Percentiles rank a stretch among this genome's conserved stretches.
Evolutionary conservation across 768 basidiomycete species (phyloP).

Genomic region (Suillus clintonianus): DNA sequence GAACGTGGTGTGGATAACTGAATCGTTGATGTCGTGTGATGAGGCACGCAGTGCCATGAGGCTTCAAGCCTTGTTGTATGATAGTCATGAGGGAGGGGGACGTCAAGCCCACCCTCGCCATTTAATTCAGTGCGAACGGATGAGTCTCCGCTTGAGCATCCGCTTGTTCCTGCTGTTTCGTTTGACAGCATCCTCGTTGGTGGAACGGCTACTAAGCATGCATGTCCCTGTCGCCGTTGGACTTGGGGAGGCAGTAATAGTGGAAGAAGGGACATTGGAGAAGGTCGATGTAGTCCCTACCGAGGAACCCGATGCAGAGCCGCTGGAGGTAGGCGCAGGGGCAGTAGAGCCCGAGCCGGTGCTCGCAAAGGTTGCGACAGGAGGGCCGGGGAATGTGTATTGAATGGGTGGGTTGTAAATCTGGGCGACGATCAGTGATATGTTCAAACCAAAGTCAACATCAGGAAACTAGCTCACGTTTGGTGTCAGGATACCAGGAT

Average conservation of each 20-base stretch:
- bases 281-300: neutral
- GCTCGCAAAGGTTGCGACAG: constrained; percentile 44
- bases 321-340: neutral
- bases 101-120: neutral
- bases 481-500: constrained; percentile 67
- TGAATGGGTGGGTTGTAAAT: constrained; percentile 31
- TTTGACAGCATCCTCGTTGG: constrained; percentile 15
- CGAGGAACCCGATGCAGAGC: constrained; percentile 18
- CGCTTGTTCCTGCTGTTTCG: constrained; percentile 15
- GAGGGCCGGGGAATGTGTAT: constrained; percentile 59
- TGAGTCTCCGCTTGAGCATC: constrained; percentile 26
- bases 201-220: constrained; percentile 19
- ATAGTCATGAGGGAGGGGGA: neutral
- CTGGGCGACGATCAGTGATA: constrained; percentile 10
- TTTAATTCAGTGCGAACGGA: constrained; percentile 6
- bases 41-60: neutral
- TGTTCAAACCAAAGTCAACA: neutral
- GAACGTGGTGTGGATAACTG: neutral
- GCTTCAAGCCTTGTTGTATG: neutral
- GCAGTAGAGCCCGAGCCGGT: constrained; percentile 14
- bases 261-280: neutral
- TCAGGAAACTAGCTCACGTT: constrained; percentile 30
- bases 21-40: neutral
- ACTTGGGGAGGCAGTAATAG: neutral
- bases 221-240: constrained; percentile 12